A percentile compares a stretch with the other conserved stretches of the same genome.
phyloP scores from a whole-genome alignment of 306 rosid genomes.

The Cicer yamashitae region DNA sequence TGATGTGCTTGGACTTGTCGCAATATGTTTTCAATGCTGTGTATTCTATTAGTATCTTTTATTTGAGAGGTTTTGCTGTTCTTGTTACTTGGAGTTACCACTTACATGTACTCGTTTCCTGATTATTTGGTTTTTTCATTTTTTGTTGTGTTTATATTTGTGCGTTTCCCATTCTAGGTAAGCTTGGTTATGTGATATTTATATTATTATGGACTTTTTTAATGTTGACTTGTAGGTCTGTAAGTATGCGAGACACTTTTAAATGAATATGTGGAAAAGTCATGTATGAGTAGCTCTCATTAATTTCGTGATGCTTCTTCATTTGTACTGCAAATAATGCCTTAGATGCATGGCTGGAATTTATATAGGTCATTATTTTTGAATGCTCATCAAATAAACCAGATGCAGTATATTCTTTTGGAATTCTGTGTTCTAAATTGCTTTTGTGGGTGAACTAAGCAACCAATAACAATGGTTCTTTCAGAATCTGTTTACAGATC shows the following conservation, averaged over 20 bases:
- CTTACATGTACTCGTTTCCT: constrained; percentile 17
- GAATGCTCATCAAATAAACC: constrained; percentile 16
- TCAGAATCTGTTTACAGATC: constrained; percentile 12
- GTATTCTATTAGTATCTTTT: background rate
- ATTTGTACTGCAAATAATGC: background rate
- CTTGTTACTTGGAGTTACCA: constrained; percentile 16
- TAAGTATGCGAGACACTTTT: background rate
- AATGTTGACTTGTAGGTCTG: constrained; percentile 11
- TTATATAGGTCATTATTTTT: constrained; percentile 7
- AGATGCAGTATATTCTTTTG: constrained; percentile 20
- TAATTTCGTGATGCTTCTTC: constrained; percentile 20
- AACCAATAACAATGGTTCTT: constrained; percentile 31
- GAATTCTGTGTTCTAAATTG: background rate
- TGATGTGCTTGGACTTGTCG: constrained; percentile 2
- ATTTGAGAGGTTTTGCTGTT: constrained; percentile 19
- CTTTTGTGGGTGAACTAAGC: constrained; percentile 19
- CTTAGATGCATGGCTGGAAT: background rate
- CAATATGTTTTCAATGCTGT: constrained; percentile 17
- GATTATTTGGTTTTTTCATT: background rate
- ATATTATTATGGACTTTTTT: constrained; percentile 18
- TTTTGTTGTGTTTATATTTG: constrained; percentile 1
- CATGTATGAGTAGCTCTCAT: background rate
- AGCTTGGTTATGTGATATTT: constrained; percentile 2
- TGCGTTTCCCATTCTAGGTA: constrained; percentile 1
- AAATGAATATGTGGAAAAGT: constrained; percentile 2